These are phyloP conservation scores for Penicillium egyptiacum DNA, from an alignment of 495 filamentous ascomycete genomes.

Conservation along the genomic window DNA sequence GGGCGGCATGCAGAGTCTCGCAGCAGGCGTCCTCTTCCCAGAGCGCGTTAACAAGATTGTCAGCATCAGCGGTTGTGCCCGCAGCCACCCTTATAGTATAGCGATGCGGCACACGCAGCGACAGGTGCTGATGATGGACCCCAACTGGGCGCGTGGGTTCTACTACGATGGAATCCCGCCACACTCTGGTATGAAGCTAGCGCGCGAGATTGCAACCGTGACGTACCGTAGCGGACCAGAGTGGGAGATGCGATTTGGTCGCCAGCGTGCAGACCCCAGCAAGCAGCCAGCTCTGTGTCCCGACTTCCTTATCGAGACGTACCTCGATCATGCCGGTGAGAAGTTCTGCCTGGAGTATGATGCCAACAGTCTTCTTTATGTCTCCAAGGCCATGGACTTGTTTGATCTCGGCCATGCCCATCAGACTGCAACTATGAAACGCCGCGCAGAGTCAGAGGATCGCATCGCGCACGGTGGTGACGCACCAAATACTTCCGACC, in stretches of 20 bases:
- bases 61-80: slow-evolving; percentile 89
- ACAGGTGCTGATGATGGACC: slow-evolving; percentile 98
- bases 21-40: slow-evolving; percentile 84
- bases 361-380: slow-evolving; percentile 92
- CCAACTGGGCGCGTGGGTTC: slow-evolving; percentile 94
- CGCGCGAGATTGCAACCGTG: slow-evolving; percentile 94
- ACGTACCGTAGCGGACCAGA: slow-evolving; percentile 96
- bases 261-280: slow-evolving; percentile 79
- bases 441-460: slow-evolving; percentile 49
- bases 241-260: slow-evolving; percentile 94
- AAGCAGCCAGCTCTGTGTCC: slow-evolving; percentile 90
- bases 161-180: slow-evolving; percentile 90
- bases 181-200: slow-evolving; percentile 96
- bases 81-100: slow-evolving; percentile 97
- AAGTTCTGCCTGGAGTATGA: slow-evolving; percentile 99
- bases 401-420: slow-evolving; percentile 83
- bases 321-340: slow-evolving; percentile 96
- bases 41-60: slow-evolving; percentile 78
- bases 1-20: slow-evolving; percentile 97
- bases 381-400: slow-evolving; percentile 98
- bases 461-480: slow-evolving; percentile 46
- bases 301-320: slow-evolving; percentile 97
- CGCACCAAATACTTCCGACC: slow-evolving; percentile 29
- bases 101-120: slow-evolving; percentile 99
- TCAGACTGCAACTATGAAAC: slow-evolving; percentile 51